phyloP scores from a whole-genome alignment of 1,284 basidiomycete species.

The Ustilago sp. region DNA sequence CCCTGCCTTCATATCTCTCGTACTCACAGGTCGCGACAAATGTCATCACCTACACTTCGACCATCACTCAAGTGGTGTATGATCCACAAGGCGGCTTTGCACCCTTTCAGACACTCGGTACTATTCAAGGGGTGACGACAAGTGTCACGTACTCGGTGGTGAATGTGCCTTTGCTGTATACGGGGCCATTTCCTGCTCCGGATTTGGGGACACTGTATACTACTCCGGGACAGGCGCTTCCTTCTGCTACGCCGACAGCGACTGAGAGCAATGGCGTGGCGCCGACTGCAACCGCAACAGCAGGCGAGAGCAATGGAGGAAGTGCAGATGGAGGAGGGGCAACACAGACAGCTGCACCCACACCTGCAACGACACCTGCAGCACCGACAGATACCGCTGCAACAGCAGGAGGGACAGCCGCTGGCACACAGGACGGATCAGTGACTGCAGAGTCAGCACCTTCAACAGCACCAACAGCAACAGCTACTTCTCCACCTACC shows the following conservation, averaged over 20 bases:
- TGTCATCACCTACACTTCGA: conserved; percentile 34
- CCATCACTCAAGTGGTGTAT: conserved; percentile 50
- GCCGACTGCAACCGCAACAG: background rate
- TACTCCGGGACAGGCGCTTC: conserved; percentile 36
- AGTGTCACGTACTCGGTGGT: conserved; percentile 49
- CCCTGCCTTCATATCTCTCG: conserved; percentile 59
- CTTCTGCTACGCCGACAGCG: background rate
- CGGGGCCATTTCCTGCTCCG: conserved; percentile 57
- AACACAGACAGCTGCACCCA: conserved; percentile 7
- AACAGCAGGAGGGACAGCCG: conserved; percentile 1
- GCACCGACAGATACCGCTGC: conserved; percentile 10
- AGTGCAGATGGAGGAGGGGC: background rate
- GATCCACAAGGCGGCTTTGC: conserved; percentile 51
- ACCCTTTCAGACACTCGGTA: conserved; percentile 41
- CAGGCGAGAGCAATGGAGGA: background rate
- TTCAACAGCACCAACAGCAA: conserved; percentile 5
- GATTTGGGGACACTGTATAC: conserved; percentile 58
- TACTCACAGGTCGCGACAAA: conserved; percentile 51
- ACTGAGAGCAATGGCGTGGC: background rate
- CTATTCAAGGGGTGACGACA: conserved; percentile 41
- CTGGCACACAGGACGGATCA: conserved; percentile 6
- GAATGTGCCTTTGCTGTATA: conserved; percentile 57
- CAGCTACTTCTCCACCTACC: background rate
- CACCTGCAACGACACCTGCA: conserved; percentile 1
- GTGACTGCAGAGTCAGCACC: conserved; percentile 18